phyloP scores from a whole-genome alignment of 2,329 filamentous ascomycete species.

The Ceratocystis alfenasii region DNA sequence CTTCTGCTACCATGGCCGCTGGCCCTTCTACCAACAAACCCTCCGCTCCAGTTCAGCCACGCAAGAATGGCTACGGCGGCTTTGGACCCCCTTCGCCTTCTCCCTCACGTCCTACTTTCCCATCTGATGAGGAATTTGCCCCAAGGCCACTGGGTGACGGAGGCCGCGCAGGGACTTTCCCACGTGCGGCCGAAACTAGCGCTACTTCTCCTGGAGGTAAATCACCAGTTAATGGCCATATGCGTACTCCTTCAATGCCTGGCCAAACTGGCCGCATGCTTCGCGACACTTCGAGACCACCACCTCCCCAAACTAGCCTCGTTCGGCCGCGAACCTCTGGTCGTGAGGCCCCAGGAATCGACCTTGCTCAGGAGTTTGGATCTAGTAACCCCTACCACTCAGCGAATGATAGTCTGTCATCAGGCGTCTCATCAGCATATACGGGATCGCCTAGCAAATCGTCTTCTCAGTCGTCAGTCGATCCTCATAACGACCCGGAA shows the following conservation, averaged over 20 bases:
- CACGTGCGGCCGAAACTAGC: slow-evolving; percentile 31
- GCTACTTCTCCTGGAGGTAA: not conserved
- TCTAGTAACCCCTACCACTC: slow-evolving; percentile 53
- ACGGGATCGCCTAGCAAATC: slow-evolving; percentile 31
- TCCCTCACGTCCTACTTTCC: slow-evolving; percentile 22
- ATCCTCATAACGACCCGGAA: slow-evolving; percentile 2
- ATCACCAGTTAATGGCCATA: slow-evolving; percentile 3
- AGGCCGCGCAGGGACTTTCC: slow-evolving; percentile 44
- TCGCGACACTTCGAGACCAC: slow-evolving; percentile 38
- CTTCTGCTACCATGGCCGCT: slow-evolving; percentile 25
- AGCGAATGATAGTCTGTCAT: slow-evolving; percentile 23
- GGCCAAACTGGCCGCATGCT: slow-evolving; percentile 26
- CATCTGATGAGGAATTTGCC: slow-evolving; percentile 28
- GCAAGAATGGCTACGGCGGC: slow-evolving; percentile 46
- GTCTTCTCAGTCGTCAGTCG: not conserved
- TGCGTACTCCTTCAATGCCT: slow-evolving; percentile 23
- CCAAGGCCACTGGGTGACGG: slow-evolving; percentile 31
- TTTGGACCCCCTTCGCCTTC: slow-evolving; percentile 39
- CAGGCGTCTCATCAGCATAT: slow-evolving; percentile 15
- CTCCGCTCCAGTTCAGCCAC: slow-evolving; percentile 26
- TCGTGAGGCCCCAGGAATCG: slow-evolving; percentile 35
- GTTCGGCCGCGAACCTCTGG: slow-evolving; percentile 34
- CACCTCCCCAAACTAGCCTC: slow-evolving; percentile 42
- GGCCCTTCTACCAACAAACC: slow-evolving; percentile 28
- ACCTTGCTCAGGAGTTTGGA: slow-evolving; percentile 49